Evolutionary conservation across 441 rosid species (phyloP).

Genomic region (Corymbia citriodora): DNA sequence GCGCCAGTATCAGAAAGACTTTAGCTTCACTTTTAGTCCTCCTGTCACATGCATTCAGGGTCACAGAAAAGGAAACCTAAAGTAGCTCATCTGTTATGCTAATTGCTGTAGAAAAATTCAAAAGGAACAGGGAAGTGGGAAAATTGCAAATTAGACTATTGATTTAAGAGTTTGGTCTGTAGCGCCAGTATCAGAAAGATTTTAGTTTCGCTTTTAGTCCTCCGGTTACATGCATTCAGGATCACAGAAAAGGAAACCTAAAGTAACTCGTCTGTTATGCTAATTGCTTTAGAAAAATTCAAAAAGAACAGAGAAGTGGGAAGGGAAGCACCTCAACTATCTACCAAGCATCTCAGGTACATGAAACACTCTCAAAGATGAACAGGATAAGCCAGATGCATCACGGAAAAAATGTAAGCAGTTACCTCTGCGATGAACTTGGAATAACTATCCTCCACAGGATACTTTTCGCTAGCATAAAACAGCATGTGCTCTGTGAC

Average conservation of each 20-base stretch:
- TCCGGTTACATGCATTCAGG: neutral
- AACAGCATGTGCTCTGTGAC: constrained; percentile 91
- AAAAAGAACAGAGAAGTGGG: neutral
- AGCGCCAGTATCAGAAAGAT: neutral
- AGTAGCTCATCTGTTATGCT: neutral
- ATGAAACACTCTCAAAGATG: neutral
- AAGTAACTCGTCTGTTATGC: neutral
- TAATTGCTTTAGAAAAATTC: neutral
- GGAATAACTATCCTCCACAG: constrained; percentile 86
- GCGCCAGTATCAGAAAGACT: neutral
- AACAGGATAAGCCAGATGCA: neutral
- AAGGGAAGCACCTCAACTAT: neutral
- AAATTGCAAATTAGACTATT: neutral
- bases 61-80: neutral
- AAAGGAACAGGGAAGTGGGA: neutral
- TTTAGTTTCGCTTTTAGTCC: neutral
- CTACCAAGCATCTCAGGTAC: neutral
- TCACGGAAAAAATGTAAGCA: neutral
- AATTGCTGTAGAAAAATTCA: neutral
- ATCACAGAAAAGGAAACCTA: neutral
- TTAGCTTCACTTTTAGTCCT: neutral
- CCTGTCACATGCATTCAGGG: neutral
- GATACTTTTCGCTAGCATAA: constrained; percentile 88
- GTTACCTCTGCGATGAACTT: constrained; percentile 77
- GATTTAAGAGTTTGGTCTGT: neutral